Evolutionary conservation across 2,329 filamentous ascomycete genomes (phyloP).

Genomic region (Paraphoma chrysanthemicola): DNA sequence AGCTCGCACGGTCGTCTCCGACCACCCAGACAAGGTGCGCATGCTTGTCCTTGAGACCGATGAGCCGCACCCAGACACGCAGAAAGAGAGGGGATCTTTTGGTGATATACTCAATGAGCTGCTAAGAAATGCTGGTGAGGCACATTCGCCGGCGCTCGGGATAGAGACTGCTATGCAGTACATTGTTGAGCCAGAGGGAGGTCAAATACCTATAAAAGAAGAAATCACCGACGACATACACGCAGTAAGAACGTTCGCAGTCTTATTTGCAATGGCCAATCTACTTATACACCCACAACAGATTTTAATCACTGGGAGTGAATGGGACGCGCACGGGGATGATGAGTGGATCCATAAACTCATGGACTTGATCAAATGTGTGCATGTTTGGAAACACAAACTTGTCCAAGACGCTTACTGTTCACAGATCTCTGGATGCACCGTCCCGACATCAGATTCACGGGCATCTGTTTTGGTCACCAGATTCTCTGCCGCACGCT

Average conservation of each 20-base stretch:
- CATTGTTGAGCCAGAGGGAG: conserved; percentile 54
- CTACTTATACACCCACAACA: too few relatives aligned
- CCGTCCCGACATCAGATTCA: conserved; percentile 59
- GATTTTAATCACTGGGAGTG: conserved; percentile 56
- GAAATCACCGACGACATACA: conserved; percentile 56
- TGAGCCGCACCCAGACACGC: conserved; percentile 60
- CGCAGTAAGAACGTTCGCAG: conserved; percentile 20
- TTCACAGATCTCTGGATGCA: conserved; percentile 57
- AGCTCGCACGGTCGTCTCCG: conserved; percentile 27
- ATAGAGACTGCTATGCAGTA: conserved; percentile 64
- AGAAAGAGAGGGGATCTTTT: conserved; percentile 59
- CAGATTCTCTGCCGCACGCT: conserved; percentile 55
- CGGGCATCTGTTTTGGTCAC: conserved; percentile 58
- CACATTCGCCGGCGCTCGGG: conserved; percentile 61
- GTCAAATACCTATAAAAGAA: conserved; percentile 53
- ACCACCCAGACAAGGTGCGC: conserved; percentile 45
- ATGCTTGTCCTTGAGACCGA: conserved; percentile 67
- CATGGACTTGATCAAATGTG: conserved; percentile 53
- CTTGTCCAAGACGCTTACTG: background rate
- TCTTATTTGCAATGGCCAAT: too few relatives aligned
- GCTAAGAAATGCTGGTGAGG: conserved; percentile 59
- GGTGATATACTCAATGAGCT: conserved; percentile 61
- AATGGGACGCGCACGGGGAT: conserved; percentile 57
- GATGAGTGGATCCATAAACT: conserved; percentile 54
- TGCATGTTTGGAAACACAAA: conserved; percentile 25